Base-by-base conservation (phyloP, 2,329 filamentous ascomycete genomes). In the Delphinella strobiligena region DNA sequence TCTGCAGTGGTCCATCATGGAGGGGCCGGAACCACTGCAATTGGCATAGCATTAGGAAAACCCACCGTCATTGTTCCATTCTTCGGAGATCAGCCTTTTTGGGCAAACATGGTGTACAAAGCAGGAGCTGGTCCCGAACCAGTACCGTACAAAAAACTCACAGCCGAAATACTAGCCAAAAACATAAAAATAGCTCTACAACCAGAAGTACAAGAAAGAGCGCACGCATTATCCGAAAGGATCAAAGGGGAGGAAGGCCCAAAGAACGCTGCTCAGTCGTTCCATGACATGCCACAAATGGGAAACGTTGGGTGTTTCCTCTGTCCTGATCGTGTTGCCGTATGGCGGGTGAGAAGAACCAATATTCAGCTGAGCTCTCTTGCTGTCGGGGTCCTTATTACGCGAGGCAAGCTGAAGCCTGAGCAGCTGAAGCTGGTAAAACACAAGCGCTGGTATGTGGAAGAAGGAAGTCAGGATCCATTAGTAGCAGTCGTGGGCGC, bases 291-390 rank as follows among this genome's bases (percentile, higher is more conserved):
- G 4, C 17, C 18, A 4, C 36, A 42, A 14, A 38, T 39, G 40
- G 15, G 34, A n/a, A 15, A 39, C 11, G 3, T 30, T 2, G 24
- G 31, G 4, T 89, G 84, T 54, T 69, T 73, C 3, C 51, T 89
- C 22, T 70, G 74, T 19, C 81, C 82, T 0, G 71, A 70, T 39
- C 69, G 75, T 31, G 70, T 73, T 1, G 84, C 85, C 0, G 75
- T 78, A 1, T 91, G 83, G 82, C 71, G 77, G 31, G 64, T 88
- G 2, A 74, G 73, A 47, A 68, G 75, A 31, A 81, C 75, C 0
- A 64, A 78, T 40, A 67, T 79, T 17, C 68, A 67, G 1, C 61
- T 91, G 9, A 85, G 81, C 50, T 67, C 80, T 0, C 65, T 89
- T 34, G 82, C 81, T 9, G 81, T 80, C 7, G 30, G 11, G 5